These are phyloP conservation scores for Parathielavia appendiculata DNA, from an alignment of 495 filamentous ascomycete species.

Conservation along the genomic window DNA sequence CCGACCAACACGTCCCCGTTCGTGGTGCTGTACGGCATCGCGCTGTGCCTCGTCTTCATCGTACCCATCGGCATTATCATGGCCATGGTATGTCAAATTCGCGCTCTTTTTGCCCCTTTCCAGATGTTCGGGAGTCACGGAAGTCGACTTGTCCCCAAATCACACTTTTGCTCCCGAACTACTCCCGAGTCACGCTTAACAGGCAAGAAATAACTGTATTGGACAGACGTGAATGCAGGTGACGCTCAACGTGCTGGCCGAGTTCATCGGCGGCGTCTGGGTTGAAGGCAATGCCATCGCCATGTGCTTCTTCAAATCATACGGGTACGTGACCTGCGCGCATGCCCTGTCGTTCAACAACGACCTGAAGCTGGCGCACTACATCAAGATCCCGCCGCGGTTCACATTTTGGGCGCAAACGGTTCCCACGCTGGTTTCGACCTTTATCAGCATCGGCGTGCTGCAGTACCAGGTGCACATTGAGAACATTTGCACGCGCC, in stretches of 20 bases:
- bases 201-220: too few species aligned
- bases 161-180: too few species aligned
- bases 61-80: constrained; percentile 41
- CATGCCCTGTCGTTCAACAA: constrained; percentile 37
- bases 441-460: constrained; percentile 38
- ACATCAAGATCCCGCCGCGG: constrained; percentile 41
- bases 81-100: too few species aligned
- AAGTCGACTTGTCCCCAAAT: too few species aligned
- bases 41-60: constrained; percentile 40
- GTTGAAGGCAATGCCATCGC: constrained; percentile 40
- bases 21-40: constrained; percentile 42
- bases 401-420: constrained; percentile 43
- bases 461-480: constrained; percentile 41
- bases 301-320: constrained; percentile 45
- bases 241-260: constrained; percentile 41
- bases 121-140: too few species aligned
- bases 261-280: constrained; percentile 42
- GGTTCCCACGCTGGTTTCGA: constrained; percentile 37
- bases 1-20: constrained; percentile 38
- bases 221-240: constrained; percentile 42
- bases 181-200: too few species aligned
- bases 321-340: constrained; percentile 40
- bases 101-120: too few species aligned
- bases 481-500: constrained; percentile 34
- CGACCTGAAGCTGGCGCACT: constrained; percentile 44